Base-by-base conservation (phyloP, 2,329 filamentous ascomycete species). In the Microsporum canis region DNA sequence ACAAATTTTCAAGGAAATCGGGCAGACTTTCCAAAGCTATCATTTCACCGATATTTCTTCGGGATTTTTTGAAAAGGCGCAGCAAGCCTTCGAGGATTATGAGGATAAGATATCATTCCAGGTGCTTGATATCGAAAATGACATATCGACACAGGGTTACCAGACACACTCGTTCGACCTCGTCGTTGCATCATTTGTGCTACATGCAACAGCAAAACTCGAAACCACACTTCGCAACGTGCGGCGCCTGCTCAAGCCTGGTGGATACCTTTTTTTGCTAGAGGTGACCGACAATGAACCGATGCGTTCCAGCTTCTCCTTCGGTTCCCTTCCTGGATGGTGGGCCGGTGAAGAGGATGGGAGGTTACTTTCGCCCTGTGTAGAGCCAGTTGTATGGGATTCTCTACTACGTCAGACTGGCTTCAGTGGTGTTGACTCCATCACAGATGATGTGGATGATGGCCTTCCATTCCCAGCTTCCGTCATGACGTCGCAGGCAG, bases 1-100 rank as follows among this genome's bases (percentile, higher is more conserved):
- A 1, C 60, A 58, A 1, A 66, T 79, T 3, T 65, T 80, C 2
- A 58, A 65, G 1, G 51, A 57, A 3, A 63, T 78, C 12, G 70
- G 67, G 0, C 10, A 64, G 1, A 63, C 63, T 6, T 76, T 75
- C 51, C 64, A 68, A 1, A 71, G 69, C 1, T 81, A 80, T 65
- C 77, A 74, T 0, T 81, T 70, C 66, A 80, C 79, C 0, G 78
- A 80, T 61, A 72, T 79, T 12, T 74, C 74, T 0, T 61, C 70
- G 1, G 72, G 69, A 5, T 77, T 77, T 66, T 78, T 80, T 59
- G 71, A 73, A 10, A 63, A 67, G 1, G 75, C 73, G 0, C 63
- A 67, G 23, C 67, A 71, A 27, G 62, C 61, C 1, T 73, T 78
- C 27, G 58, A 64, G 0, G 53, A 61, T 1, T 66, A 68, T 38